Conservation (phyloP, 257 asterid genomes). For the Scutellaria barbata region DNA sequence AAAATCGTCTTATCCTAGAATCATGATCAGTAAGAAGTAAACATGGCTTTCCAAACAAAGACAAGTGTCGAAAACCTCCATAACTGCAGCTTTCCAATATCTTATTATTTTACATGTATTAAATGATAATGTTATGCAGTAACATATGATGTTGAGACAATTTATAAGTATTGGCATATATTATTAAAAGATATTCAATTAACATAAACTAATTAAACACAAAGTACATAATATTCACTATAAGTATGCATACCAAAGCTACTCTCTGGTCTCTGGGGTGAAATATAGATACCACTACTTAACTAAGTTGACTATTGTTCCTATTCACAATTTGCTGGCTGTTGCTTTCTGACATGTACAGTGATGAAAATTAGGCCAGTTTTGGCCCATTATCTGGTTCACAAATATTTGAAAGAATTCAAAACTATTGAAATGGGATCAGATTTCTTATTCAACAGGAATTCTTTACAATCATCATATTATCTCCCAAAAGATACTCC, state of each 20-base stretch:
- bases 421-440: no score
- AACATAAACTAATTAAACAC: neutral
- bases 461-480: neutral
- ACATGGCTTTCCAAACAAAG: neutral
- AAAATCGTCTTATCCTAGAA: slow-evolving; percentile 16
- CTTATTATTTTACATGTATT: neutral
- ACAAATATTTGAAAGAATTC: neutral
- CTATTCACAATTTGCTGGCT: neutral
- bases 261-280: neutral
- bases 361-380: neutral
- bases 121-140: neutral
- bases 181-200: neutral
- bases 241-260: neutral
- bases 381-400: neutral
- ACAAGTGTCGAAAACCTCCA: neutral
- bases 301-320: neutral
- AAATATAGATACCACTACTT: neutral
- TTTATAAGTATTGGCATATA: neutral
- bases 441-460: neutral
- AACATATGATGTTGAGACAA: neutral
- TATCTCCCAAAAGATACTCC: neutral
- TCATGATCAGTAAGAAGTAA: slow-evolving; percentile 10
- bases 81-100: neutral
- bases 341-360: neutral
- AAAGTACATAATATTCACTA: neutral